Evolutionary conservation across 305 asterid genomes (phyloP), one percentile per base, ranked within the genome.

Genomic region (Coffea humblotiana): DNA sequence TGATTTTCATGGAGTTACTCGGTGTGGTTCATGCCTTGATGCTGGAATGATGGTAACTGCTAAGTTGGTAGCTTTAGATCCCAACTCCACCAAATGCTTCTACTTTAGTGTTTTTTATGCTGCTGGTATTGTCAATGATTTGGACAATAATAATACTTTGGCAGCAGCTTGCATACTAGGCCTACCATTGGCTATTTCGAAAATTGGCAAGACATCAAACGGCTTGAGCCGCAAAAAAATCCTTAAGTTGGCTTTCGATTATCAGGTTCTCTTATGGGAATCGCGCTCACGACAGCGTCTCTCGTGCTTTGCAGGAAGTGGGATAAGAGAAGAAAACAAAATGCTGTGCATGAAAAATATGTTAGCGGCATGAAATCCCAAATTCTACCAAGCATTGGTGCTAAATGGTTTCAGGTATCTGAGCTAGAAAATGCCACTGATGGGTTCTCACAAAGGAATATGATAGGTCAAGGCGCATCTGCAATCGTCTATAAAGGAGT

Each of bases 391-490:
- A 86, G 87, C 72, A 77, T 84, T 25, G 91, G 92, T 35, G 92
- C 93, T 21, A 89, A 83, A 73, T 89, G 93, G 92, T 91, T 91
- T 75, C 75, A 82, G 18, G 25, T 86, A 40, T 58, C 74, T 19
- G 95, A 91, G 75, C 75, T 91, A 70, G 93, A 87, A 72, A 72
- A 74, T 25, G 95, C 93, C 72, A 91, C 95, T 0, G 68, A 85
- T 70, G 89, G 90, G 25, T 88, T 91, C 79, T 87, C 93, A 1
- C 85, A 87, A 74, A 85, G 70, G 75, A 91, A 88, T 60, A 52
- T 91, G 84, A 87, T 91, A n/a, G 95, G 95, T 3, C 86, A 79
- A 56, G 96, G 96, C 1, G 91, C 93, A 37, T 84, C 68, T 29
- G 96, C 92, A 72, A 75, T 77, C 67, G 96, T 91, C 6, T 84